Percentiles rank a stretch among this genome's conserved stretches.
These are phyloP conservation scores for Alternaria atra DNA, from an alignment of 2,329 filamentous ascomycete species.

Conservation along the genomic window DNA sequence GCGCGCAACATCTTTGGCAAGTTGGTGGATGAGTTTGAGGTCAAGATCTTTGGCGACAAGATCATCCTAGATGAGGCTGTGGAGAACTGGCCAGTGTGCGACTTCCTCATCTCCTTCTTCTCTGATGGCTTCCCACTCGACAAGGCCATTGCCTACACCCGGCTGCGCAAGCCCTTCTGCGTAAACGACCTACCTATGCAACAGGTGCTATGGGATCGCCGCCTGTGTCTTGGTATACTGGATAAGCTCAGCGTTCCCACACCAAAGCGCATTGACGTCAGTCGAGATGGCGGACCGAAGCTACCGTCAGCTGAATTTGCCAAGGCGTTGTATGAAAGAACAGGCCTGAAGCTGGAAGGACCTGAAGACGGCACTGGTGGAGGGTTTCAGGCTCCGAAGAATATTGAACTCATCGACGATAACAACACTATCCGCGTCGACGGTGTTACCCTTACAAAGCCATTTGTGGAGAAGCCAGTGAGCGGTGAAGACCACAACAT, in stretches of 20 bases:
- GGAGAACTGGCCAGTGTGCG: slow-evolving; percentile 95
- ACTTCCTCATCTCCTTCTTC: slow-evolving; percentile 98
- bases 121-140: slow-evolving; percentile 96
- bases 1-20: slow-evolving; percentile 95
- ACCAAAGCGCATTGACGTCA: slow-evolving; percentile 87
- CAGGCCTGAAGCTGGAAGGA: slow-evolving; percentile 78
- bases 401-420: slow-evolving; percentile 87
- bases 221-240: slow-evolving; percentile 85
- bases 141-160: slow-evolving; percentile 95
- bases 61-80: slow-evolving; percentile 97
- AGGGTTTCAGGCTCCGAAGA: slow-evolving; percentile 65
- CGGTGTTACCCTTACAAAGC: slow-evolving; percentile 81
- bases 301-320: slow-evolving; percentile 81
- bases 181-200: slow-evolving; percentile 99
- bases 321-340: slow-evolving; percentile 80
- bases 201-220: slow-evolving; percentile 93
- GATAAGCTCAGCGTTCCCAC: slow-evolving; percentile 91
- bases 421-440: slow-evolving; percentile 90
- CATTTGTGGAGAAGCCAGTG: slow-evolving; percentile 98
- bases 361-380: slow-evolving; percentile 72
- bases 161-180: slow-evolving; percentile 92
- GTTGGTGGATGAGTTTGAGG: slow-evolving; percentile 92
- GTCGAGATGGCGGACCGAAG: slow-evolving; percentile 86
- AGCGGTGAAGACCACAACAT: slow-evolving; percentile 99
- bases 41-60: slow-evolving; percentile 98